Conservation (phyloP, 352 stramenopile species). For the Saprolegnia diclina region DNA sequence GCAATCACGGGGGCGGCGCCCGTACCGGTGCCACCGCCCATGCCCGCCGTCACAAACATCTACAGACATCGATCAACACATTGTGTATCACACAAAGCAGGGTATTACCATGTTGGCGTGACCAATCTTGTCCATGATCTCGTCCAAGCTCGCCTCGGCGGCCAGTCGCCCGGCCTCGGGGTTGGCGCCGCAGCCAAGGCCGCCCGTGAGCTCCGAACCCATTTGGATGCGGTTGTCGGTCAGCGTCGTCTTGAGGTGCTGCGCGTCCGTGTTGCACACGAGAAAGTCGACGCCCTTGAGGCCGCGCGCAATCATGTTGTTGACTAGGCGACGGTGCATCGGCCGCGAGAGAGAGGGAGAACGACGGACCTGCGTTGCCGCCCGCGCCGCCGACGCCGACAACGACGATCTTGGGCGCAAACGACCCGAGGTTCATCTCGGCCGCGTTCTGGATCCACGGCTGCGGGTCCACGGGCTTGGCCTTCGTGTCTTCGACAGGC, state of each 20-base stretch:
- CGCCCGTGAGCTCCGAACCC: conserved; percentile 78
- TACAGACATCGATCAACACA: conserved; percentile 28
- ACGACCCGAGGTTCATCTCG: conserved; percentile 48
- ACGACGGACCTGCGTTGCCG: conserved; percentile 74
- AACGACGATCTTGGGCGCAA: conserved; percentile 82
- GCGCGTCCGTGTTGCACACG: conserved; percentile 89
- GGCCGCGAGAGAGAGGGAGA: background rate
- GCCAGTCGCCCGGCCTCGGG: conserved; percentile 76
- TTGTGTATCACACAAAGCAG: background rate
- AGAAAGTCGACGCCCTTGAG: conserved; percentile 82
- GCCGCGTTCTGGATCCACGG: conserved; percentile 20
- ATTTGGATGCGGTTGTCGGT: conserved; percentile 89
- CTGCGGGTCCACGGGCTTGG: background rate
- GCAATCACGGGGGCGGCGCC: conserved; percentile 79
- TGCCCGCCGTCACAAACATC: conserved; percentile 85
- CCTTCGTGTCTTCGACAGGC: background rate
- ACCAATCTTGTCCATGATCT: conserved; percentile 81
- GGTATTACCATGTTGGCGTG: conserved; percentile 76
- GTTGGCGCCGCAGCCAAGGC: conserved; percentile 74
- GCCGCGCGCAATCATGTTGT: conserved; percentile 85
- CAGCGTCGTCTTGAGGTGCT: conserved; percentile 85
- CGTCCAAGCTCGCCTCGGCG: conserved; percentile 67
- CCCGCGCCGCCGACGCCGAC: conserved; percentile 82
- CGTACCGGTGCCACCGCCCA: conserved; percentile 78
- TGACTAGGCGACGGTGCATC: conserved; percentile 47